Conservation (phyloP, 805 yeast genomes). For the Kuraishia ogatae region DNA sequence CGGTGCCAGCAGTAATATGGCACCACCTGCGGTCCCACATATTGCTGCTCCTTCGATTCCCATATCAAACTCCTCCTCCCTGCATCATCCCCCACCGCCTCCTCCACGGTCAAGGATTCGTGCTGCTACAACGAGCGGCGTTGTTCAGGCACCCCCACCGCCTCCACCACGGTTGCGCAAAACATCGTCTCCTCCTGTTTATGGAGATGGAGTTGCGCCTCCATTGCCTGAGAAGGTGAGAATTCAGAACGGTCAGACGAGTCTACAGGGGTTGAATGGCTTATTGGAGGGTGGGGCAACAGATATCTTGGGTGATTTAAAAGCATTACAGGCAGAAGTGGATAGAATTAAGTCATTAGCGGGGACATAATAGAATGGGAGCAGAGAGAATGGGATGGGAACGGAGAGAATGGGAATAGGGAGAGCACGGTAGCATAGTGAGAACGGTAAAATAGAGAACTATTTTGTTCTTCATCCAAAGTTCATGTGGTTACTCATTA, state of each 20-base stretch:
- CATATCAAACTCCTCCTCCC: neutral
- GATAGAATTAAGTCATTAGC: constrained; percentile 21
- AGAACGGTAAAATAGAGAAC: too few species aligned
- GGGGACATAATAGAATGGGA: neutral
- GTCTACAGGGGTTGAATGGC: neutral
- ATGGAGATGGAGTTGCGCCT: constrained; percentile 6
- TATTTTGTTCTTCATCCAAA: too few species aligned
- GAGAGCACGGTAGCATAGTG: too few species aligned
- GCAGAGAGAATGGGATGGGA: too few species aligned
- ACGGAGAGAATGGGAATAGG: too few species aligned
- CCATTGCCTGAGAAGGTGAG: constrained; percentile 5
- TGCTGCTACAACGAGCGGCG: constrained; percentile 7
- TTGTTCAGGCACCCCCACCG: constrained; percentile 27
- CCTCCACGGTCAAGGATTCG: constrained; percentile 4
- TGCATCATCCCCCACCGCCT: constrained; percentile 10
- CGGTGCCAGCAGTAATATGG: too few species aligned
- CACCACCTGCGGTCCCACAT: neutral
- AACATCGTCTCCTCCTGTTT: constrained; percentile 4
- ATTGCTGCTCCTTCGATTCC: neutral
- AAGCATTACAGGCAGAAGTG: constrained; percentile 63
- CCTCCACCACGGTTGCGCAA: constrained; percentile 11
- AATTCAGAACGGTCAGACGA: neutral
- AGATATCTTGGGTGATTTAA: constrained; percentile 55
- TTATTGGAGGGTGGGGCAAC: constrained; percentile 13
- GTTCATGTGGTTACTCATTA: too few species aligned